phyloP scores from a whole-genome alignment of 768 basidiomycete genomes.

The Termitomyces titanicus region DNA sequence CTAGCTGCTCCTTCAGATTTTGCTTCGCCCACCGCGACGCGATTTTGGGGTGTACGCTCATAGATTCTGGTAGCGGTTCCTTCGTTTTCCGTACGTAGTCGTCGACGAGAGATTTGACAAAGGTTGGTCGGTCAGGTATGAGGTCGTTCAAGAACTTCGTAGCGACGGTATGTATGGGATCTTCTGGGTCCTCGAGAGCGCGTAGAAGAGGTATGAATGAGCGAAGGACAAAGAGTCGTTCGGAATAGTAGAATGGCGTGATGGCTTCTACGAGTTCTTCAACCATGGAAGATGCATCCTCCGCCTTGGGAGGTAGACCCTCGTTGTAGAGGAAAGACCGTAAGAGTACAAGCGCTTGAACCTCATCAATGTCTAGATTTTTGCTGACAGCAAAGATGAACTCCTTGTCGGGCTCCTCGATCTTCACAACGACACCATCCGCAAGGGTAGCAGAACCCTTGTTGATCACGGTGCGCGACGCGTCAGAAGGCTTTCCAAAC shows the following conservation, averaged over 20 bases:
- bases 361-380: slow-evolving; percentile 73
- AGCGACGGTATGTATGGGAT: slow-evolving; percentile 54
- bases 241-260: slow-evolving; percentile 78
- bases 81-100: slow-evolving; percentile 58
- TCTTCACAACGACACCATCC: slow-evolving; percentile 57
- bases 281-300: slow-evolving; percentile 42
- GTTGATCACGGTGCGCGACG: slow-evolving; percentile 65
- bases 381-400: slow-evolving; percentile 69
- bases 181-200: slow-evolving; percentile 54
- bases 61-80: slow-evolving; percentile 41
- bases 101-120: slow-evolving; percentile 54
- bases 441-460: slow-evolving; percentile 64
- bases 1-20: slow-evolving; percentile 72
- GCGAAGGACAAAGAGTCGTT: slow-evolving; percentile 68
- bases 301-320: slow-evolving; percentile 53
- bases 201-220: slow-evolving; percentile 74
- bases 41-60: slow-evolving; percentile 48
- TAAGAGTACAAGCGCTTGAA: slow-evolving; percentile 71
- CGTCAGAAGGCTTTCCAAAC: slow-evolving; percentile 66
- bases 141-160: slow-evolving; percentile 52
- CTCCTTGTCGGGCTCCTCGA: slow-evolving; percentile 70
- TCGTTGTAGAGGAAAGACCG: slow-evolving; percentile 79
- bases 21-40: slow-evolving; percentile 74
- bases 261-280: slow-evolving; percentile 67
- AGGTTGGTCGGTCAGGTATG: slow-evolving; percentile 61